Conservation (phyloP, 225 moss, liverwort and hornwort species). For the Sphagnum contortum region DNA sequence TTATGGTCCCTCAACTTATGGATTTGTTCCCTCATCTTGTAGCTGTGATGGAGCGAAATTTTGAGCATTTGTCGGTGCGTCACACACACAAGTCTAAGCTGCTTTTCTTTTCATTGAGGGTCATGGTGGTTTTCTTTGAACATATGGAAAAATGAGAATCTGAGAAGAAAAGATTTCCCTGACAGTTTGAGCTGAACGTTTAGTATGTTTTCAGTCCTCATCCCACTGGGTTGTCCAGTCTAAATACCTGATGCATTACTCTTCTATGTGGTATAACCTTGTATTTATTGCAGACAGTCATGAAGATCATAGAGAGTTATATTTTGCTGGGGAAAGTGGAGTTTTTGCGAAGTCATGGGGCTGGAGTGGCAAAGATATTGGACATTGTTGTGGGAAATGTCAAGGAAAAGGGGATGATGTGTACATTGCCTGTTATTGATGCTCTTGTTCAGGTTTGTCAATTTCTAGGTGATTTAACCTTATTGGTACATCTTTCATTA, state of each 20-base stretch:
- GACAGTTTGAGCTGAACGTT: too few species aligned
- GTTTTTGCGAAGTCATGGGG: slow-evolving; percentile 79
- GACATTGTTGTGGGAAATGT: slow-evolving; percentile 96
- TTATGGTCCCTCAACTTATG: slow-evolving; percentile 78
- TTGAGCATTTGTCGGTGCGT: slow-evolving; percentile 79
- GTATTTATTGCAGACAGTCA: slow-evolving; percentile 50
- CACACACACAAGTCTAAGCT: not conserved
- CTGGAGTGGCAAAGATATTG: slow-evolving; percentile 78
- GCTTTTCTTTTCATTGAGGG: not conserved
- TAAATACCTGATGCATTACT: too few species aligned
- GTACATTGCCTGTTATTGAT: slow-evolving; percentile 89
- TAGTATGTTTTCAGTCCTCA: too few species aligned
- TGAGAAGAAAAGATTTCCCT: too few species aligned
- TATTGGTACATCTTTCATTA: not conserved
- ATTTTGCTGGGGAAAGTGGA: slow-evolving; percentile 86
- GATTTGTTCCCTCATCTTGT: slow-evolving; percentile 85
- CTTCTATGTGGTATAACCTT: too few species aligned
- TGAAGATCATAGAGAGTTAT: slow-evolving; percentile 92
- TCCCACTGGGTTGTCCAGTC: too few species aligned
- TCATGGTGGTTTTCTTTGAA: not conserved
- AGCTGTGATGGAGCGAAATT: slow-evolving; percentile 80
- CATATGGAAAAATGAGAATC: too few species aligned
- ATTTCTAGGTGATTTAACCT: not conserved
- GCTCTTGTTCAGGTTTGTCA: slow-evolving; percentile 74
- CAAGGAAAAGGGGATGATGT: slow-evolving; percentile 99